Evolutionary conservation across 176 grass and related monocot genomes (phyloP), one percentile per base, ranked within the genome.

Genomic region (Olyra latifolia): DNA sequence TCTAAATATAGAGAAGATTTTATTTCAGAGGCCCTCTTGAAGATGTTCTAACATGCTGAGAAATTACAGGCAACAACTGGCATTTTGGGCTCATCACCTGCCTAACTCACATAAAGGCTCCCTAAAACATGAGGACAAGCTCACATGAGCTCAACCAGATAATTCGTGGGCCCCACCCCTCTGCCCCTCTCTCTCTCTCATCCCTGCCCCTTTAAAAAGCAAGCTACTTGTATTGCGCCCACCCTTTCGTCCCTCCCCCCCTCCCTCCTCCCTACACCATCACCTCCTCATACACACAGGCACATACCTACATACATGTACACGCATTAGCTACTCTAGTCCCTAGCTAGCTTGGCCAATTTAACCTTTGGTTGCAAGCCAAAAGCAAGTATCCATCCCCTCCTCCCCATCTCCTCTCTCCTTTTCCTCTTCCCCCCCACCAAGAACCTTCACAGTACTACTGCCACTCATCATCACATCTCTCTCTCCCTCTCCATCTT

Each of bases 121-220:
- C 75, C 81, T 60, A 40, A 23, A 60, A 75, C 73, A 78, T 82
- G 82, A 91, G 81, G 85, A 91, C 89, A 78, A 60, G 72, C 73
- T 91, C 82, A 85, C 85, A 91, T 88, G 89, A 88, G 85, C 85
- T 88, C 85, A 85, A 85, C 82, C 81, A 81, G 71, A 88, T 82
- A 81, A 88, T 88, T 81, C 73, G 53, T 78, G 78, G 83, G 47
- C 0, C 71, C 82, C 83, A 85, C 1, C 72, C 11, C 66, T 62
- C 39, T 29, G 9, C 8, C 10, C 11, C 17, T 30, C 48, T 64
- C 63, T 8, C 79, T 27, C 72, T 66, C 46, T 53, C 71, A 7
- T 23, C 76, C 40, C 49, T 10, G 8, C 39, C 39, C 82, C 82
- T 72, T 89, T 73, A 60, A 86, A 89, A 89, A 82, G 88, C 72